These are phyloP conservation scores for Tetrapisispora namnaoensis DNA, from an alignment of 805 yeast genomes.

Conservation along the genomic window DNA sequence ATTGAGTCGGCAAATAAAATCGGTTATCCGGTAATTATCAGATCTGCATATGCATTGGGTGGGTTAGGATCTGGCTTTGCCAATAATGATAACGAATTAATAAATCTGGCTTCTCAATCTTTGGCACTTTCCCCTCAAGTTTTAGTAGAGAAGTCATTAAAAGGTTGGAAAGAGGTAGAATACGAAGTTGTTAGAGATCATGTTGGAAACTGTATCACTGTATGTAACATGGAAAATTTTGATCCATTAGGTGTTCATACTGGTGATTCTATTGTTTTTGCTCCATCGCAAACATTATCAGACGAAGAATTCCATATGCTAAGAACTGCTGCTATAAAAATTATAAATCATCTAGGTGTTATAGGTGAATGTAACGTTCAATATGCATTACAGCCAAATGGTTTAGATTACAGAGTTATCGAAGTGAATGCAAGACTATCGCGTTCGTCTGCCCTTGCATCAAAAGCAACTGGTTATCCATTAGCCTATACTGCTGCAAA, in stretches of 20 bases:
- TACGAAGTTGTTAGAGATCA: constrained; percentile 97
- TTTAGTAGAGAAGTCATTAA: constrained; percentile 89
- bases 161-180: constrained; percentile 99
- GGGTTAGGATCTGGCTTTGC: constrained; percentile 98
- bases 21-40: constrained; percentile 93
- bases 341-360: constrained; percentile 94
- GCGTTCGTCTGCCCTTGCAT: constrained; percentile 94
- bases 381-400: constrained; percentile 92
- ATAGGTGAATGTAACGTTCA: constrained; percentile 99
- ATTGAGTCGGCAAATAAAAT: constrained; percentile 77
- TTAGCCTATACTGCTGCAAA: constrained; percentile 98
- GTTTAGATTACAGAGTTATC: constrained; percentile 89
- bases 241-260: constrained; percentile 98
- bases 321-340: constrained; percentile 93
- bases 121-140: constrained; percentile 89
- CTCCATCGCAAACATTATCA: constrained; percentile 94
- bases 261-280: constrained; percentile 98
- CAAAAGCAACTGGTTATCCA: constrained; percentile 98
- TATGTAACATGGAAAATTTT: constrained; percentile 97
- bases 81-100: constrained; percentile 66
- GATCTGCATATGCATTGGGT: constrained; percentile 96
- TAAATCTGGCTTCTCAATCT: constrained; percentile 82
- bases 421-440: constrained; percentile 97
- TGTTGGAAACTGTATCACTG: constrained; percentile 94
- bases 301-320: constrained; percentile 98